Evolutionary conservation across 2,329 filamentous ascomycete species (phyloP), one percentile per base, ranked within the genome.

Genomic region (Biscogniauxia mediterranea): DNA sequence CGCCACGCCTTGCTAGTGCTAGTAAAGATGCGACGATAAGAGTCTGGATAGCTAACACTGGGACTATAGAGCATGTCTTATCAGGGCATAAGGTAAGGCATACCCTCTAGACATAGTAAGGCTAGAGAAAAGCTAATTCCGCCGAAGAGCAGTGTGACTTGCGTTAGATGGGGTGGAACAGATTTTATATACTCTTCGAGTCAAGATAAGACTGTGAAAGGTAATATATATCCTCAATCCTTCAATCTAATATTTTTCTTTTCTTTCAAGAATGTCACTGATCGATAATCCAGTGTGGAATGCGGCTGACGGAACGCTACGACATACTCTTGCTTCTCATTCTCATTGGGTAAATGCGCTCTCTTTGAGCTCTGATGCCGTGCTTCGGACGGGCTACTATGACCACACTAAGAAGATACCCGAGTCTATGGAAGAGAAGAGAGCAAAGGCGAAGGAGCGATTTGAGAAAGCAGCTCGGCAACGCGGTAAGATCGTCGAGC

Each of bases 281-380:
- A 54, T 38, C 17, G 3, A 28, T 56, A 61, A 64, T 68, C 93
- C 94, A 68, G 86, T 97, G 4, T 99, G 94, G 93, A 89, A 95
- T 70, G 86, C 91, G 0, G 82, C 83, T 49, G 88, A 89, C 65
- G 95, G 94, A 28, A 92, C 88, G 1, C 80, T 97, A 21, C 80
- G 92, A 57, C 91, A 95, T 74, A 93, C 89, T 0, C 80, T 98
- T 8, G 86, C 85, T 20, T 83, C 89, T 1, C 96, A 99, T 73
- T 92, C 91, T 0, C 95, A 98, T 74, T 96, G 94, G 87, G 91
- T 99, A 28, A 99, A 99, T 73, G 92, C 97, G 72, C 84, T 99
- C 21, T 93, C 95, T 0, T 83, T 99, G 4, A 97, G 93, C 0
- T 97, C 93, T 3, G 95, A 98, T 71, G 95, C 93, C 71, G 93